These are phyloP conservation scores for Acanthochlamys bracteata DNA, from an alignment of 106 monocot genomes.

Conservation along the genomic window DNA sequence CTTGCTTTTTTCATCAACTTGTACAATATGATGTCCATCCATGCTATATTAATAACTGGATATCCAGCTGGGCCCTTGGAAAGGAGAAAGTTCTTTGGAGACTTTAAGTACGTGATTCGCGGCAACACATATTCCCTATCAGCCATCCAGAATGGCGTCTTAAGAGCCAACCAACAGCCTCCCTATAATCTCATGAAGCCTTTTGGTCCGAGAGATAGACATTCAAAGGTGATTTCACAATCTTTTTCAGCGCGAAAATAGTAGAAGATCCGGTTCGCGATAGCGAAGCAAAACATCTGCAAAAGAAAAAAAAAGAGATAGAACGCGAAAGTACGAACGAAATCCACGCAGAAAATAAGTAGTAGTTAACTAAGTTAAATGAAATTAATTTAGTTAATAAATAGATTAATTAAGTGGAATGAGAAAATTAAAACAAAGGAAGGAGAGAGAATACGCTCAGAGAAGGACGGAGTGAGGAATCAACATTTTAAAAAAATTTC, in stretches of 20 bases:
- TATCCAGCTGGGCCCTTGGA: constrained; percentile 55
- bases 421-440: too few relatives aligned
- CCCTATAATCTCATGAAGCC: constrained; percentile 84
- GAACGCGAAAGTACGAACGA: too few relatives aligned
- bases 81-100: constrained; percentile 66
- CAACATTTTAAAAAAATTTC: too few relatives aligned
- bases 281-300: too few relatives aligned
- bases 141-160: constrained; percentile 83
- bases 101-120: constrained; percentile 88
- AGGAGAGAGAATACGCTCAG: too few relatives aligned
- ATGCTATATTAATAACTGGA: constrained; percentile 67
- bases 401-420: too few relatives aligned
- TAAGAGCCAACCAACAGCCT: constrained; percentile 77
- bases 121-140: constrained; percentile 78
- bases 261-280: too few relatives aligned
- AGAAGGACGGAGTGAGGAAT: too few relatives aligned
- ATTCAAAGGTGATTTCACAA: constrained; percentile 35
- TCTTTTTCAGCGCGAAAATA: not conserved
- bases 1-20: constrained; percentile 92
- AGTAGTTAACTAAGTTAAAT: too few relatives aligned
- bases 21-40: constrained; percentile 92
- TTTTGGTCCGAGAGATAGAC: constrained; percentile 69
- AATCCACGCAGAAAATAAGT: too few relatives aligned
- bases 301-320: too few relatives aligned
- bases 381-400: too few relatives aligned